Base-by-base conservation (phyloP, 225 moss, liverwort and hornwort genomes). In the Straminergon stramineum region DNA sequence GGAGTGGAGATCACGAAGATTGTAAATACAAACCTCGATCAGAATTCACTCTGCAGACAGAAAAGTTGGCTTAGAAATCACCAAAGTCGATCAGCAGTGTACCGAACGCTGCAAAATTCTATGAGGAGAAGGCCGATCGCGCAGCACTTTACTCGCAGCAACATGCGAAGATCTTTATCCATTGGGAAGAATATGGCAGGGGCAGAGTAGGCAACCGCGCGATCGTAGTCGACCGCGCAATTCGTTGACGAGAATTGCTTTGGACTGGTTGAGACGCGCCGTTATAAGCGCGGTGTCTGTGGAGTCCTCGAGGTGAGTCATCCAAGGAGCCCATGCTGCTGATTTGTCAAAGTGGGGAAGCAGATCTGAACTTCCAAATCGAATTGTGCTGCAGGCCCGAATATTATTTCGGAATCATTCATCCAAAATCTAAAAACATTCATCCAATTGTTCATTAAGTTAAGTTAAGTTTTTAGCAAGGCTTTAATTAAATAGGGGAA, bases 311-410 rank as follows among this genome's bases (percentile, higher is more conserved):
- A 55, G 86, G 82, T 77, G 91, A 91, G 91, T 91, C 91, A 91
- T 76, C 34, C 35, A 41, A 78, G 56, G 28, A 61, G 48, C 70
- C 62, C 88, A 60, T 82, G 17, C 57, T 89, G 89, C 86, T 89
- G 86, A 91, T 82, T 91, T 91, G 89, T 82, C 91, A 55, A 68
- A 56, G 84, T 37, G 23, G 34, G 79, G 78, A n/a, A 43, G 58
- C 75, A 17, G 43, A 81, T 61, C 32, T 31, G 62, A 62, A 30
- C 81, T 62, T 21, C 34, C 45, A 22, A 45, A 10, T 7, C 10
- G 41, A 61, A 30, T 60, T 60, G n/a, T 18, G 11, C n/a, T 58
- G 80, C 80, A 60, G 41, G 30, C 41, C 30, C 81, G 79, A 78
- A 55, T 13, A 78, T 78, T 78, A 22, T 34, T 5, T 76, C 43